These are phyloP conservation scores for Cornus suecica DNA, from an alignment of 148 eudicot genomes.

Conservation along the genomic window DNA sequence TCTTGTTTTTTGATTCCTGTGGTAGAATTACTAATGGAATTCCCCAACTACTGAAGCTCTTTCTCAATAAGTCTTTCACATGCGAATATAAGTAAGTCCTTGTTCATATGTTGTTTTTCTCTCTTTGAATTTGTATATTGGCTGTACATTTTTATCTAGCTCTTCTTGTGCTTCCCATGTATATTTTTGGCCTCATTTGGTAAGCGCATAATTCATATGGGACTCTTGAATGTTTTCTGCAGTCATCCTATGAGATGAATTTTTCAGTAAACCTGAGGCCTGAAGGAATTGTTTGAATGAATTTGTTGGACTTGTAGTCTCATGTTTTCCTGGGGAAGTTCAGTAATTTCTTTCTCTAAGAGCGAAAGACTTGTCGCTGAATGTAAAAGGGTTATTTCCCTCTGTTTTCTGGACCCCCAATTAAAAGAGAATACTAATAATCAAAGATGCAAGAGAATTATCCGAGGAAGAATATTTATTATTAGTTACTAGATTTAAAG, in stretches of 20 bases:
- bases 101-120: neutral
- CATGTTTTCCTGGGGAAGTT: neutral
- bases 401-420: neutral
- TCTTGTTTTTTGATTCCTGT: slow-evolving; percentile 10
- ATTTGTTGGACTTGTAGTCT: neutral
- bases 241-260: neutral
- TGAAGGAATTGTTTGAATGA: slow-evolving; percentile 1
- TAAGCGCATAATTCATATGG: neutral
- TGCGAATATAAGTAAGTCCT: slow-evolving; percentile 87
- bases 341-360: neutral
- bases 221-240: neutral
- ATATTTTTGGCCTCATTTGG: slow-evolving; percentile 9
- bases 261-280: neutral
- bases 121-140: too few relatives aligned
- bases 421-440: too few relatives aligned
- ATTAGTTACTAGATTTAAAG: neutral
- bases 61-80: slow-evolving; percentile 76
- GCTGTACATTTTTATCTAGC: neutral
- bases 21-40: slow-evolving; percentile 84
- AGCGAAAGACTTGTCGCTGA: neutral
- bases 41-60: slow-evolving; percentile 62
- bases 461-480: neutral
- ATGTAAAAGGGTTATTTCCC: neutral
- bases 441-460: neutral
- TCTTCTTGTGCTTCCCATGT: neutral